Conservation (phyloP, 768 basidiomycete species). For the Pulveroboletus sp. region DNA sequence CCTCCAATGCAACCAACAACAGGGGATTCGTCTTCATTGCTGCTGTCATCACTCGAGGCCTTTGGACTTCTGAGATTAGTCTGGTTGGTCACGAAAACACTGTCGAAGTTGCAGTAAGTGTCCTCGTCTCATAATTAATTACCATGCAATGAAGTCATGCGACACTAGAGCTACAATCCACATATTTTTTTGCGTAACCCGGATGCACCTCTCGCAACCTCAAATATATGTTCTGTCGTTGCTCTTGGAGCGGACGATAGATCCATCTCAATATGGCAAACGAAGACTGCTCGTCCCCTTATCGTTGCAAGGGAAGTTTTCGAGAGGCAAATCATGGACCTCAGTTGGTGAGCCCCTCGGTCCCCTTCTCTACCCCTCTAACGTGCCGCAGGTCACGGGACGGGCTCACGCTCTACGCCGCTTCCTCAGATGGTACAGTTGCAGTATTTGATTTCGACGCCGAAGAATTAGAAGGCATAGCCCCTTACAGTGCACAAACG, state of each 20-base stretch:
- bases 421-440: constrained; percentile 93
- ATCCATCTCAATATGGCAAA: constrained; percentile 95
- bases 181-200: constrained; percentile 86
- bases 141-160: constrained; percentile 4
- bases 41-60: constrained; percentile 84
- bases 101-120: constrained; percentile 85
- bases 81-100: constrained; percentile 97
- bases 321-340: constrained; percentile 90
- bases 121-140: background rate
- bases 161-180: constrained; percentile 69
- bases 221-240: constrained; percentile 86
- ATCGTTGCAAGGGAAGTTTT: constrained; percentile 94
- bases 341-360: constrained; percentile 72
- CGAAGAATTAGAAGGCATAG: constrained; percentile 77
- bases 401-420: constrained; percentile 87
- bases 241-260: constrained; percentile 93
- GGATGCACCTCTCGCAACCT: constrained; percentile 58
- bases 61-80: constrained; percentile 90
- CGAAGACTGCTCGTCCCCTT: constrained; percentile 83
- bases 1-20: constrained; percentile 95
- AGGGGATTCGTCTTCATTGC: constrained; percentile 97
- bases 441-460: constrained; percentile 81
- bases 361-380: background rate
- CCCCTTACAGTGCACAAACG: constrained; percentile 65
- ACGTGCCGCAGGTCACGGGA: constrained; percentile 72